These are phyloP conservation scores for Cystofilobasidium capitatum DNA, from an alignment of 768 basidiomycete species.

Conservation along the genomic window DNA sequence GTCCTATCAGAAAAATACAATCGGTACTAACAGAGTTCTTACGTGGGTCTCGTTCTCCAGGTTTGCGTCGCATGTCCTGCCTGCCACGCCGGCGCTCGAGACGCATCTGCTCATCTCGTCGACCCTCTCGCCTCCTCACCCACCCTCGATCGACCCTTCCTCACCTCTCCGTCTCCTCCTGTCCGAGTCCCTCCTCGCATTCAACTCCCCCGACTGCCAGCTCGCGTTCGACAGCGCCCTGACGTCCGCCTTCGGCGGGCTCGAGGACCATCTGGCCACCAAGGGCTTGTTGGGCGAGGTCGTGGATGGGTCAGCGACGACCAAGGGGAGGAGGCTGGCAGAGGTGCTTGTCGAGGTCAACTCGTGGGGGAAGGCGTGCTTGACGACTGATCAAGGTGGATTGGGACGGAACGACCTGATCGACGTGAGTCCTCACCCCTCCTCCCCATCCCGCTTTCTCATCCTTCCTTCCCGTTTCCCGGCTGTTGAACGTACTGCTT, in stretches of 20 bases:
- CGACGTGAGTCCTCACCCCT: constrained; percentile 51
- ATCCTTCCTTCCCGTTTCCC: neutral
- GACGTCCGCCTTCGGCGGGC: constrained; percentile 60
- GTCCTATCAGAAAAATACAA: neutral
- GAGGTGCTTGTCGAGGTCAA: constrained; percentile 70
- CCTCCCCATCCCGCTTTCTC: neutral
- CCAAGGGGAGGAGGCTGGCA: constrained; percentile 54
- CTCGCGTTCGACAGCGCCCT: constrained; percentile 48
- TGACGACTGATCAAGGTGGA: constrained; percentile 61
- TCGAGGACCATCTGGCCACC: constrained; percentile 55
- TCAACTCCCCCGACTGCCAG: constrained; percentile 60
- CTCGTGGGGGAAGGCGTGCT: constrained; percentile 61
- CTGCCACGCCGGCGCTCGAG: constrained; percentile 56
- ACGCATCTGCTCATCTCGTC: constrained; percentile 55
- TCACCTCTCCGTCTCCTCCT: constrained; percentile 56
- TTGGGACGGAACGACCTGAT: constrained; percentile 46
- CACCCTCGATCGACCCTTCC: constrained; percentile 40
- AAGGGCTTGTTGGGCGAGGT: constrained; percentile 35
- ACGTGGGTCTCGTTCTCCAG: constrained; percentile 42
- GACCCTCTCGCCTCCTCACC: constrained; percentile 31
- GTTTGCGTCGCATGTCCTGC: constrained; percentile 65
- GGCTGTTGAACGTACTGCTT: too few species aligned
- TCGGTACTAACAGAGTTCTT: too few species aligned
- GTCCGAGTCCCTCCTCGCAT: constrained; percentile 54
- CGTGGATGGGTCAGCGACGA: constrained; percentile 34